These are phyloP conservation scores for Cephalotrichum gorgonifer DNA, from an alignment of 2,329 filamentous ascomycete genomes.

Conservation along the genomic window DNA sequence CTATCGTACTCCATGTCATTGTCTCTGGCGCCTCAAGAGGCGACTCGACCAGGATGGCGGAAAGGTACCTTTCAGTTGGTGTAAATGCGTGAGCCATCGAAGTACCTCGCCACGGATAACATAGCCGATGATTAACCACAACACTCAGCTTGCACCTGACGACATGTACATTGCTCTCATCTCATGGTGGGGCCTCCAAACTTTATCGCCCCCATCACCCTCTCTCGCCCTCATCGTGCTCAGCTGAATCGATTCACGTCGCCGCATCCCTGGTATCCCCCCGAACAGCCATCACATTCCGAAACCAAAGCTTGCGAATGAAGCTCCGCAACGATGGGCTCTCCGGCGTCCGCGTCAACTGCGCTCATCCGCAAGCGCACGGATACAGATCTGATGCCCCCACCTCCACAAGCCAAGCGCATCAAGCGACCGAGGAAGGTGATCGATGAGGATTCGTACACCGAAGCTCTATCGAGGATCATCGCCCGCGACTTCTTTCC, in stretches of 20 bases:
- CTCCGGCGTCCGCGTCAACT: constrained; percentile 24
- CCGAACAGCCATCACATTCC: background rate
- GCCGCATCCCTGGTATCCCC: background rate
- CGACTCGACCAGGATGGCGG: background rate
- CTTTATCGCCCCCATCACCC: background rate
- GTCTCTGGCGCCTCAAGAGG: too few relatives aligned
- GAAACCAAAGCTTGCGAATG: background rate
- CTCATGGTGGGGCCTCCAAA: background rate
- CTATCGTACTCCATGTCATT: background rate
- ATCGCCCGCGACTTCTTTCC: constrained; percentile 97
- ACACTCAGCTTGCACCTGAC: too few relatives aligned
- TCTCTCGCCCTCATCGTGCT: background rate
- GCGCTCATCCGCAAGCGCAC: constrained; percentile 60
- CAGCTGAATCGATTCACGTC: background rate
- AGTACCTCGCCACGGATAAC: background rate
- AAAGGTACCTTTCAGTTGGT: background rate
- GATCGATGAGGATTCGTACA: constrained; percentile 90
- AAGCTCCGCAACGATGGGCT: background rate
- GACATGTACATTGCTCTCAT: background rate
- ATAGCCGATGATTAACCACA: background rate
- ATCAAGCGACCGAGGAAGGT: constrained; percentile 85
- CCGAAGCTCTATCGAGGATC: constrained; percentile 80
- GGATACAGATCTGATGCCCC: constrained; percentile 68
- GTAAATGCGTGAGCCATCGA: background rate
- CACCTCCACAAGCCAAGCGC: constrained; percentile 72